phyloP scores from a whole-genome alignment of 2,329 filamentous ascomycete genomes.

The Mollisiaceae sp. region DNA sequence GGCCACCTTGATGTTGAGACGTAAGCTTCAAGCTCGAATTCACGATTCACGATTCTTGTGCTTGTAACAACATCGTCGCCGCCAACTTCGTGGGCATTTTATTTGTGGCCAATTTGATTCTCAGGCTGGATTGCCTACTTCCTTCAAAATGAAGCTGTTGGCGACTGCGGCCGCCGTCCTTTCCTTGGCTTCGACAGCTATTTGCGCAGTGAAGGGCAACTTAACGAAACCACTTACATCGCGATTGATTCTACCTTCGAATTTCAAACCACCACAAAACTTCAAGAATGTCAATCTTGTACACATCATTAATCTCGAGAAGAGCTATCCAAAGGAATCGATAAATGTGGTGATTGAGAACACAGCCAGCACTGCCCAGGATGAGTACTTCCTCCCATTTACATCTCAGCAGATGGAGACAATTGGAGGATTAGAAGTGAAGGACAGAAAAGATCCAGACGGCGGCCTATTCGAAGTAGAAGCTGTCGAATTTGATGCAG shows the following conservation, averaged over 20 bases:
- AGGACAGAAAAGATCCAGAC: constrained; percentile 82
- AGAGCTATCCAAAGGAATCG: constrained; percentile 86
- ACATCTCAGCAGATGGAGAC: constrained; percentile 74
- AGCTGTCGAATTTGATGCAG: constrained; percentile 65
- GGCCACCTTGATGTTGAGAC: constrained; percentile 23
- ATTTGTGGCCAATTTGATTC: constrained; percentile 23
- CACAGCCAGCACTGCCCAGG: constrained; percentile 75
- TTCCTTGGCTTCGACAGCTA: constrained; percentile 51
- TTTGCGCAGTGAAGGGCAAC: constrained; percentile 39
- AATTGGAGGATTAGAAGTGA: constrained; percentile 87
- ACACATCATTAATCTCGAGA: constrained; percentile 88
- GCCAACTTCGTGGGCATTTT: constrained; percentile 19
- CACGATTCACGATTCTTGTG: constrained; percentile 18
- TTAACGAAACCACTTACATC: constrained; percentile 52
- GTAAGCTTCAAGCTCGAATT: constrained; percentile 33
- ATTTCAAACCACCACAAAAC: constrained; percentile 84
- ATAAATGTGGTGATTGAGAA: constrained; percentile 97
- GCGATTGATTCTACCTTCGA: constrained; percentile 63
- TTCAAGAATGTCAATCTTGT: constrained; percentile 95
- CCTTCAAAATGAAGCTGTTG: constrained; percentile 41
- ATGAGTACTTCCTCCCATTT: constrained; percentile 92
- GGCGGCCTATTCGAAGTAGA: constrained; percentile 72
- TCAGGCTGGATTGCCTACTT: constrained; percentile 30
- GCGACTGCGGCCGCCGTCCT: constrained; percentile 61
- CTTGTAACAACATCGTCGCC: constrained; percentile 15